Conservation (phyloP, 306 rosid genomes). For the Sesbania bispinosa region DNA sequence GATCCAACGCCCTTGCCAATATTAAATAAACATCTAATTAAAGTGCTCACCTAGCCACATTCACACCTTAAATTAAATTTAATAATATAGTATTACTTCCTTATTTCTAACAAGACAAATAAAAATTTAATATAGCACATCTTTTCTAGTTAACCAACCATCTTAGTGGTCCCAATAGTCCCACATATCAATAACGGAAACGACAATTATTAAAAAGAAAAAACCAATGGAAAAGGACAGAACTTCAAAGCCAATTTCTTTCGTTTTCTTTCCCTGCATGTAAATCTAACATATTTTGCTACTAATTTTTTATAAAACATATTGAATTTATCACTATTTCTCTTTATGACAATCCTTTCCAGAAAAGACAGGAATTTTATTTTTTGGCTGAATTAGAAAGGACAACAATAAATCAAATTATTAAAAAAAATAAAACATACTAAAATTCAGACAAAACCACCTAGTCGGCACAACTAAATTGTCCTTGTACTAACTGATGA, state of each 20-base stretch:
- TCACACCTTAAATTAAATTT: constrained; percentile 19
- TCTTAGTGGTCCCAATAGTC: constrained; percentile 32
- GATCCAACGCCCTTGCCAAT: constrained; percentile 42
- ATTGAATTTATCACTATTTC: background rate
- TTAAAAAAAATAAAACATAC: background rate
- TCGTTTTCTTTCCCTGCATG: background rate
- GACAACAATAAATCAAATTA: background rate
- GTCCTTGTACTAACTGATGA: too few relatives aligned
- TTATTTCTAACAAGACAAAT: constrained; percentile 19
- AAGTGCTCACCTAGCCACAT: constrained; percentile 29
- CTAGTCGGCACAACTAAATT: too few relatives aligned
- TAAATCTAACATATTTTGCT: background rate
- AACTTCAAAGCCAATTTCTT: constrained; percentile 13
- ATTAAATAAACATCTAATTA: constrained; percentile 15
- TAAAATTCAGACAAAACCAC: background rate
- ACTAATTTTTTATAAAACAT: background rate
- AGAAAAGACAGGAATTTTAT: background rate
- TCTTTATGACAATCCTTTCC: background rate
- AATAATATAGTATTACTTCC: background rate
- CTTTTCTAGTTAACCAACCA: constrained; percentile 26
- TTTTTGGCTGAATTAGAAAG: background rate
- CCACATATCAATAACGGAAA: constrained; percentile 25
- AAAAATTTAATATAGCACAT: constrained; percentile 21
- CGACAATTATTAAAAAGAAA: background rate
- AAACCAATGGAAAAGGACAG: background rate